Base-by-base conservation (phyloP, 768 basidiomycete species). In the Tulasnella calospora region DNA sequence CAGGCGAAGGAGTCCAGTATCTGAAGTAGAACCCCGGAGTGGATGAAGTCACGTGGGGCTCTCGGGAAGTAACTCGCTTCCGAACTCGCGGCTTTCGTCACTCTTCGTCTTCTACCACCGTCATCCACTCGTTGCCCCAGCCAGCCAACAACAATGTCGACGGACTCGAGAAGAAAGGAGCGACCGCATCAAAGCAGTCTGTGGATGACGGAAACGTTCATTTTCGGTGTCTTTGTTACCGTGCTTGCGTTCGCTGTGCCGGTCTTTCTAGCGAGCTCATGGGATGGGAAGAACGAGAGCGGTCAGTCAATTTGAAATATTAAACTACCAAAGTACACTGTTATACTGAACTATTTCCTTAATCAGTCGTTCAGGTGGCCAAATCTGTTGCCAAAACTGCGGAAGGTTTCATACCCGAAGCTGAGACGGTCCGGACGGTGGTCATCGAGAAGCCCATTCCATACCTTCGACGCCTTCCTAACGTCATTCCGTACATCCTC, bases 401-500 rank as follows among this genome's bases (percentile, higher is more conserved):
- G 6, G 73, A 74, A 47, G 30, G 13, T 4, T 33, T 74, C 8
- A 23, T 74, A 1, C 40, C 38, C 15, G 47, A 38, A 21, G 30
- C 75, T 2, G 75, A 40, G 19, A 36, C n/a, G 19, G 47, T 40
- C 23, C 75, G 47, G 21, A 61, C 75, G 36, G 46, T 67, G 61
- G 61, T 36, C 74, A 36, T 44, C 36, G 51, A 51, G 47, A 40
- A 36, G 57, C 51, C 55, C 27, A 55, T 61, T 35, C 75, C 75
- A 0, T 69, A 76, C 57, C 46, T 79, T 27, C 30, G 40, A 33
- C 67, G 47, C 13, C 33, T 74, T 36, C 73, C 76, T 23, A 21
- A 69, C 74, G 77, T 73, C 76, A 72, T 81, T 81, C 80, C 80
- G 79, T 82, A 83, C 82, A 79, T 57, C 51, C 40, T 73, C 51